A percentile compares a stretch with the other conserved stretches of the same genome.
phyloP scores from a whole-genome alignment of 1,139 yeast genomes.

The Trichomonascaceae sp. region DNA sequence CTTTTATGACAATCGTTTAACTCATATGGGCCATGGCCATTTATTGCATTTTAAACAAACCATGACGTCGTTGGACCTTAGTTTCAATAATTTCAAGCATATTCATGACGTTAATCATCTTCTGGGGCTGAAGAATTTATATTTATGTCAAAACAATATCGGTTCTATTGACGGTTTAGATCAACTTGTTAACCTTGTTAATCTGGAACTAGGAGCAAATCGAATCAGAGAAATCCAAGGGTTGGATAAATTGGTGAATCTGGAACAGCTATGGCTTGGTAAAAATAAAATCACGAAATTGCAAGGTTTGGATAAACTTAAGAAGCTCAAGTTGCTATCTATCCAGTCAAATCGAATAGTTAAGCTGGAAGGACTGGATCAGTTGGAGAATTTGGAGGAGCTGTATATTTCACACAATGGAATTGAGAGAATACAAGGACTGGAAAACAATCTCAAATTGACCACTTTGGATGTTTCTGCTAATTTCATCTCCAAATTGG shows the following conservation, averaged over 20 bases:
- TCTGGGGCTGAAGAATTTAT: slow-evolving; percentile 58
- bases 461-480: slow-evolving; percentile 77
- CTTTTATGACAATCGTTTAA: slow-evolving; percentile 84
- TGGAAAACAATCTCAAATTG: slow-evolving; percentile 63
- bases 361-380: slow-evolving; percentile 76
- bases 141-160: slow-evolving; percentile 85
- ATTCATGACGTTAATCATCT: slow-evolving; percentile 72
- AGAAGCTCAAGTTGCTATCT: slow-evolving; percentile 67
- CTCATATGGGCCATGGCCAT: slow-evolving; percentile 78
- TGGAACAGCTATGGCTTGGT: slow-evolving; percentile 88
- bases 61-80: slow-evolving; percentile 64
- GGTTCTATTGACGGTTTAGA: slow-evolving; percentile 63
- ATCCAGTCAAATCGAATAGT: slow-evolving; percentile 82
- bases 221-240: slow-evolving; percentile 58
- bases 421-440: slow-evolving; percentile 65
- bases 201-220: slow-evolving; percentile 91
- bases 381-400: slow-evolving; percentile 68
- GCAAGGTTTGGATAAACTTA: slow-evolving; percentile 55
- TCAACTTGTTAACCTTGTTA: slow-evolving; percentile 51
- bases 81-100: slow-evolving; percentile 85
- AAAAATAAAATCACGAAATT: slow-evolving; percentile 69
- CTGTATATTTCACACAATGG: slow-evolving; percentile 86
- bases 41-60: slow-evolving; percentile 50
- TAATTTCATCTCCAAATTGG: slow-evolving; percentile 57
- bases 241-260: slow-evolving; percentile 45